Evolutionary conservation across 2,329 filamentous ascomycete genomes (phyloP).

Genomic region (Venturia carpophila): DNA sequence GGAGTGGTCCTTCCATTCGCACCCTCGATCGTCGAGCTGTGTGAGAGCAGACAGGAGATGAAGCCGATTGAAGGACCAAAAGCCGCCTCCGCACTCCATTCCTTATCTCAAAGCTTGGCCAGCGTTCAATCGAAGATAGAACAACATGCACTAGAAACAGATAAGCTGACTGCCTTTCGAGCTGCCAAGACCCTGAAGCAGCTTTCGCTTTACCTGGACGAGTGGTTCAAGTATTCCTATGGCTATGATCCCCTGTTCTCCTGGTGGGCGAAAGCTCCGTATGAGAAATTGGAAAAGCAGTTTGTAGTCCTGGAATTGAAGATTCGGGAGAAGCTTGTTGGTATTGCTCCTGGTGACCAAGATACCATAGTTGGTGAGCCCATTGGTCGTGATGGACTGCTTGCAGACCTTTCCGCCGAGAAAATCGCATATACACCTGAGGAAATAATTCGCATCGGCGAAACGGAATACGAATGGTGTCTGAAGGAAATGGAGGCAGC

Average conservation of each 20-base stretch:
- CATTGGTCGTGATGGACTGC: conserved; percentile 45
- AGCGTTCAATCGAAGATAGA: conserved; percentile 32
- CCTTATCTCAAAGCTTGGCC: conserved; percentile 29
- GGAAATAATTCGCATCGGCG: conserved; percentile 46
- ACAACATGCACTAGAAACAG: conserved; percentile 27
- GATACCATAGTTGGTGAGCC: conserved; percentile 51
- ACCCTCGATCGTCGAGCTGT: conserved; percentile 36
- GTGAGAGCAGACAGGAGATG: conserved; percentile 42
- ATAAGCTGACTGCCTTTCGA: conserved; percentile 40
- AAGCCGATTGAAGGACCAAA: conserved; percentile 37
- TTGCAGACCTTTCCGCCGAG: conserved; percentile 47
- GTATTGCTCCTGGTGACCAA: conserved; percentile 36
- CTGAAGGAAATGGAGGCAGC: conserved; percentile 47
- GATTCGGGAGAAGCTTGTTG: conserved; percentile 39
- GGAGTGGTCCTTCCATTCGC: conserved; percentile 41
- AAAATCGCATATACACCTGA: conserved; percentile 53
- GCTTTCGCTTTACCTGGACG: conserved; percentile 37
- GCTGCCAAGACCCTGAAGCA: conserved; percentile 38
- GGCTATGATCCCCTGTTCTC: conserved; percentile 50
- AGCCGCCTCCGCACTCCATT: conserved; percentile 37
- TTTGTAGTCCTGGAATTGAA: conserved; percentile 32
- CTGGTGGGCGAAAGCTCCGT: conserved; percentile 48
- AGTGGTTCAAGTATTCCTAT: conserved; percentile 46
- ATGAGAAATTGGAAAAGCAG: conserved; percentile 32
- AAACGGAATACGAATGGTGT: conserved; percentile 49